Evolutionary conservation across 495 filamentous ascomycete species (phyloP).

Genomic region (Hyaloscypha bicolor): DNA sequence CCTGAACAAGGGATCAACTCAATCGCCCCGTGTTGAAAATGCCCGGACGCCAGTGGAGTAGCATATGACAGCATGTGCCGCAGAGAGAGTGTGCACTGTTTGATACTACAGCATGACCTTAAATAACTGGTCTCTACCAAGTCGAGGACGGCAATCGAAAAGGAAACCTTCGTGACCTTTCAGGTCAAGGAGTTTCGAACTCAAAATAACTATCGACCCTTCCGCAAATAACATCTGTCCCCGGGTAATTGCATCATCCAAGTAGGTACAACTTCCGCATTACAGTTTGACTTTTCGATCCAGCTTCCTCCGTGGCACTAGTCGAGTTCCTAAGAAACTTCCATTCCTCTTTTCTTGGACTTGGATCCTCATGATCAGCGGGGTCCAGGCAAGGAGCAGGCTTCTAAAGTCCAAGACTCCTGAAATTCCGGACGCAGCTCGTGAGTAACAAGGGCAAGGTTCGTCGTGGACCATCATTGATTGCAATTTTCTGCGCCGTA

Average conservation of each 20-base stretch:
- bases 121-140: neutral
- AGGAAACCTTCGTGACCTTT: conserved; percentile 12
- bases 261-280: conserved; percentile 11
- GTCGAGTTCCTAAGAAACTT: conserved; percentile 1
- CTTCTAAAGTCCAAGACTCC: neutral
- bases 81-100: neutral
- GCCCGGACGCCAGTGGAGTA: neutral
- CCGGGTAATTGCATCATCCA: conserved; percentile 27
- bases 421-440: neutral
- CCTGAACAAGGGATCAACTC: neutral
- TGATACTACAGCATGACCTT: conserved; percentile 4
- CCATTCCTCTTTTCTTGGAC: conserved; percentile 3
- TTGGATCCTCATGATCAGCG: conserved; percentile 13
- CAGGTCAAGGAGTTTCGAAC: conserved; percentile 3
- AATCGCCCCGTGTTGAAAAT: neutral
- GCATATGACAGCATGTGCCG: neutral
- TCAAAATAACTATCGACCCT: conserved; percentile 3
- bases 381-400: conserved; percentile 4
- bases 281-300: neutral
- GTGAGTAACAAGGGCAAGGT: neutral
- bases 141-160: neutral
- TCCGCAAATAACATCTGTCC: conserved; percentile 9
- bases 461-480: neutral
- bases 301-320: conserved; percentile 12
- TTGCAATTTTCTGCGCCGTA: conserved; percentile 5